phyloP scores from a whole-genome alignment of 345 rosid species.

The Lumnitzera littorea region DNA sequence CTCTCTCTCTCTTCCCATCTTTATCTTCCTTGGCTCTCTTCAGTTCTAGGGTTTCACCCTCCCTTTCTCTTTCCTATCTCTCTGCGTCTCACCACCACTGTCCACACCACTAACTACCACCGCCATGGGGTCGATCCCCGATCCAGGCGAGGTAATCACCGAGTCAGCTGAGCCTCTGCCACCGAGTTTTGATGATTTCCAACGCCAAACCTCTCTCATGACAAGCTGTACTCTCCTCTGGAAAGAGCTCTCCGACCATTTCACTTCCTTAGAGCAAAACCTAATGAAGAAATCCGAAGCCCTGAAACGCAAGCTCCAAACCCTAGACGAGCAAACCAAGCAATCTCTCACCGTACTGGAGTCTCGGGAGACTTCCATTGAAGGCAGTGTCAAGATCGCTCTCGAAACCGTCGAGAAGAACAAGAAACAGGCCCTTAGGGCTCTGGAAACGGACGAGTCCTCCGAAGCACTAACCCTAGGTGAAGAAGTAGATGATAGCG shows the following conservation, averaged over 20 bases:
- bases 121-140: constrained; percentile 92
- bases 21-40: constrained; percentile 11
- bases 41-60: constrained; percentile 32
- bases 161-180: constrained; percentile 40
- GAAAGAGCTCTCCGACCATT: constrained; percentile 98
- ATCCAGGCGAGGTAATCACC: constrained; percentile 72
- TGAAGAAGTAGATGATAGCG: constrained; percentile 79
- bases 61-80: constrained; percentile 8
- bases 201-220: constrained; percentile 88
- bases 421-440: constrained; percentile 39
- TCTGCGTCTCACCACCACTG: background rate
- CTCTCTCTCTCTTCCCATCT: constrained; percentile 8
- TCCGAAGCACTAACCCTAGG: constrained; percentile 24
- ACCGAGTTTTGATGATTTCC: constrained; percentile 94
- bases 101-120: constrained; percentile 13
- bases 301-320: constrained; percentile 59
- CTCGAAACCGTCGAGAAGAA: constrained; percentile 48
- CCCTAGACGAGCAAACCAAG: constrained; percentile 65
- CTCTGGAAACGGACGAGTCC: constrained; percentile 27
- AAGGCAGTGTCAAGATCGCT: constrained; percentile 74
- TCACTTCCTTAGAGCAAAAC: constrained; percentile 71
- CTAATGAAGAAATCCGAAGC: constrained; percentile 77
- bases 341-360: constrained; percentile 64
- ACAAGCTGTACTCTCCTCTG: constrained; percentile 97
- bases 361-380: constrained; percentile 82